Evolutionary conservation across 352 stramenopile species (phyloP), one percentile per base, ranked within the genome.

Genomic region (Elongisporangium anandrum): DNA sequence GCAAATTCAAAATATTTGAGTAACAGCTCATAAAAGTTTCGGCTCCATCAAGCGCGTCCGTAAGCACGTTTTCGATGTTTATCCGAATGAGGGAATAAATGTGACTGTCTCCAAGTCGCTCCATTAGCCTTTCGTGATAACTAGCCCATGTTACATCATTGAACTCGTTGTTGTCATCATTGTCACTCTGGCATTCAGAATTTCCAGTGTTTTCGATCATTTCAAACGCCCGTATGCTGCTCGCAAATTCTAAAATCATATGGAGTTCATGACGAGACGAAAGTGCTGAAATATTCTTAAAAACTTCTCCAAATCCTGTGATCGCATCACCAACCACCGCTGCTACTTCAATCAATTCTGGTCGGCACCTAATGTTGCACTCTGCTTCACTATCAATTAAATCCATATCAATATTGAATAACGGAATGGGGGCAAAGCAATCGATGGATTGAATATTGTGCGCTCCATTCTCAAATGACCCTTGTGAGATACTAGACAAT

Each of bases 191-290:
- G 38, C 45, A 19, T 5, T 41, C 7, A 9, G 17, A 1, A 20
- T 49, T 17, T 54, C 2, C 10, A 45, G 4, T 45, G 16, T 4
- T 29, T 29, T 7, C 15, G 50, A 61, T 49, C 17, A 73, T 20
- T 13, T 63, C 64, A 8, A 73, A 61, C 6, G 77, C 69, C 29
- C 68, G 72, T n/a, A 82, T 77, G 26, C 88, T 65, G 16, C 76
- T 58, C 0, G 73, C 68, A 61, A 90, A 90, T 4, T 65, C 64
- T 21, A 90, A 55, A 13, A 87, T 63, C 2, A 74, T 66, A 1
- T 59, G 63, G 26, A 90, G 64, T 5, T 83, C 77, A 0, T 69
- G 66, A 24, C 74, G 74, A 0, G 67, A 58, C 0, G 76, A 50
- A 4, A 88, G 50, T 0, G 77, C 59, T 2, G 70, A 63, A n/a